Evolutionary conservation across 108 stramenopile genomes (phyloP).

Genomic region (Ochromonas danica): DNA sequence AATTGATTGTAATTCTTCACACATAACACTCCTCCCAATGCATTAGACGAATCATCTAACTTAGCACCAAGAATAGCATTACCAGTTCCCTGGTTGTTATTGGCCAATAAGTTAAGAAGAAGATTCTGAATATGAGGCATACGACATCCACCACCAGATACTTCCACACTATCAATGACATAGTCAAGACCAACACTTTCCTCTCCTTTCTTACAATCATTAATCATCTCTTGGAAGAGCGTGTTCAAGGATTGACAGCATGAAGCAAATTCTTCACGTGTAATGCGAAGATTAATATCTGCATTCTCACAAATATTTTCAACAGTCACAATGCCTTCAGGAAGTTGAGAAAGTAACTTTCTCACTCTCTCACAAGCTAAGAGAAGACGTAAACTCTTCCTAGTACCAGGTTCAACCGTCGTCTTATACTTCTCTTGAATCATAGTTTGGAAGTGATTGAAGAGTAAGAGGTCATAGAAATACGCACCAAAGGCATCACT

Average conservation of each 20-base stretch:
- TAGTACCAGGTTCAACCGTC: too few relatives aligned
- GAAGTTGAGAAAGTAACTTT: constrained; percentile 12
- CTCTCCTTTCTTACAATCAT: background rate
- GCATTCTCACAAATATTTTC: background rate
- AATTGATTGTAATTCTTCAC: constrained; percentile 35
- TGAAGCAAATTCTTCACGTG: background rate
- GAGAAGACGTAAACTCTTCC: constrained; percentile 19
- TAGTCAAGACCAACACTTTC: too few relatives aligned
- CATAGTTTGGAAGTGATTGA: too few relatives aligned
- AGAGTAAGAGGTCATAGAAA: background rate
- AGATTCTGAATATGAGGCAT: constrained; percentile 36
- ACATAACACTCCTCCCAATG: background rate
- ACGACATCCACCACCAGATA: constrained; percentile 38
- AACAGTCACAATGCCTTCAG: background rate
- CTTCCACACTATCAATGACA: constrained; percentile 11
- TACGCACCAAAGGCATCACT: too few relatives aligned
- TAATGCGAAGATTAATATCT: background rate
- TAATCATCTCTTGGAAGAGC: background rate
- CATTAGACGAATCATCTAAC: constrained; percentile 37
- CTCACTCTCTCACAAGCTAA: background rate
- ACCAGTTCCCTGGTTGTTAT: constrained; percentile 6
- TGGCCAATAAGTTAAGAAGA: constrained; percentile 20
- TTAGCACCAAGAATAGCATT: constrained; percentile 25
- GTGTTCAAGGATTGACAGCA: background rate
- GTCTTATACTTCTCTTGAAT: too few relatives aligned